A percentile compares a stretch with the other conserved stretches of the same genome.
These are phyloP conservation scores for Cladosporium sp. DNA, from an alignment of 2,329 filamentous ascomycete species.

Conservation along the genomic window DNA sequence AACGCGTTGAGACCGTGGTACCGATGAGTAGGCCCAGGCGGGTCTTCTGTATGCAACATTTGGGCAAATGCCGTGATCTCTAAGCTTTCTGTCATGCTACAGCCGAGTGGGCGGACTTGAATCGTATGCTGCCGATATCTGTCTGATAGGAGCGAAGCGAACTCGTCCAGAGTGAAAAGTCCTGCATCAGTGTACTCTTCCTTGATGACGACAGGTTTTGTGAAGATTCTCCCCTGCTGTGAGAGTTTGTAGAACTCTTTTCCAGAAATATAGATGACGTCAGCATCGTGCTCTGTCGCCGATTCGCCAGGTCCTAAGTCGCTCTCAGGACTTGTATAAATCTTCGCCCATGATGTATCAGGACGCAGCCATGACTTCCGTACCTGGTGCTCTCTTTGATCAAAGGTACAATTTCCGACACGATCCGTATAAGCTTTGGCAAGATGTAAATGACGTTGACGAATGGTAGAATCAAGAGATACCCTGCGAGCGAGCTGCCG, in stretches of 20 bases:
- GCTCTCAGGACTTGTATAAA: slow-evolving; percentile 4
- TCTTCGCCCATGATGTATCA: background rate
- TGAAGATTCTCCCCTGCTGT: slow-evolving; percentile 7
- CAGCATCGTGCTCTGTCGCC: background rate
- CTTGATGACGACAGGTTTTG: slow-evolving; percentile 20
- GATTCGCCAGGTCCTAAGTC: background rate
- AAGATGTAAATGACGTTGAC: background rate
- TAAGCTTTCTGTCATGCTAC: slow-evolving; percentile 1
- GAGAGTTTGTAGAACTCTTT: slow-evolving; percentile 1
- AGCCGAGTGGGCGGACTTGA: slow-evolving; percentile 5
- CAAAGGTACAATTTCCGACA: background rate
- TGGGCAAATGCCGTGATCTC: slow-evolving; percentile 7
- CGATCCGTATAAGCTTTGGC: slow-evolving; percentile 5
- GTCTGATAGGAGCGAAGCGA: background rate
- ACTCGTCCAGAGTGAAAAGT: slow-evolving; percentile 16
- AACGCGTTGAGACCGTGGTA: slow-evolving; percentile 15
- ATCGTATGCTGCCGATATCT: background rate
- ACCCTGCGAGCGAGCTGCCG: background rate
- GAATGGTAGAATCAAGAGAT: background rate
- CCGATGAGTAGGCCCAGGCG: background rate
- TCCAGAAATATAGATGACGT: background rate
- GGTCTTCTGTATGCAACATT: background rate
- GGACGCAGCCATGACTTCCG: slow-evolving; percentile 6
- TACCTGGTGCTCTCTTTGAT: background rate
- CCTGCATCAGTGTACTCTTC: slow-evolving; percentile 20